Base-by-base conservation (phyloP, 768 basidiomycete genomes). In the Mrakia frigida region DNA sequence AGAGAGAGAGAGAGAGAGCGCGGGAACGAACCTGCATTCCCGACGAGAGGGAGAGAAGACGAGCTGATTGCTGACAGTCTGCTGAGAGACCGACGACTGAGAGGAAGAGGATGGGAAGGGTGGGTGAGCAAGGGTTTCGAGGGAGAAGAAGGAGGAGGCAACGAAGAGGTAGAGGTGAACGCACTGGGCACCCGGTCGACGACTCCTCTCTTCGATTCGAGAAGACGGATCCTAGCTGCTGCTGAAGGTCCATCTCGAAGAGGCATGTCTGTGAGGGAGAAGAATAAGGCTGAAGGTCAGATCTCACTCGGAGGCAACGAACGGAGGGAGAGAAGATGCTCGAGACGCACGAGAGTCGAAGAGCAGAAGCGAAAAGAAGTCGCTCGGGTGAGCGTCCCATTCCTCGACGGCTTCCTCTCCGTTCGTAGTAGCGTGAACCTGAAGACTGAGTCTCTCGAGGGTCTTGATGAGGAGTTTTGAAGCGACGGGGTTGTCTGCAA, bases 31-130 rank as follows among this genome's bases (percentile, higher is more conserved):
- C 56, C 56, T 91, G 90, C 91, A 92, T 92, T 14, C 91, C 91
- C 4, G 90, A 89, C 78, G 89, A 90, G n/a, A 91, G 82, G 79
- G 90, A 92, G 14, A 91, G 85, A 80, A 88, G 87, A 80, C 90
- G 90, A 1, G 90, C 77, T 21, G 33, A 28, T 28, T 67, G 67
- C 21, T 78, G 77, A 39, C 73, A 63, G 41, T 63, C 70, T 41
- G 70, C 70, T 3, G 46, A 53, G 43, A 71, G 70, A 16, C 50
- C 70, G 25, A 71, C 53, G 23, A 71, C 52, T 53, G 52, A 18
- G 16, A 18, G 52, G 10, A 53, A 21, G 52, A 53, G 16, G 23
- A 18, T 14, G 52, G 6, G 52, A 53, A 53, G 56, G 56, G 43
- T 10, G 14, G n/a, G 56, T 56, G 25, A 56, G 56, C 56, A 56